Evolutionary conservation across 345 rosid genomes (phyloP).

Genomic region (Camelina hispida): DNA sequence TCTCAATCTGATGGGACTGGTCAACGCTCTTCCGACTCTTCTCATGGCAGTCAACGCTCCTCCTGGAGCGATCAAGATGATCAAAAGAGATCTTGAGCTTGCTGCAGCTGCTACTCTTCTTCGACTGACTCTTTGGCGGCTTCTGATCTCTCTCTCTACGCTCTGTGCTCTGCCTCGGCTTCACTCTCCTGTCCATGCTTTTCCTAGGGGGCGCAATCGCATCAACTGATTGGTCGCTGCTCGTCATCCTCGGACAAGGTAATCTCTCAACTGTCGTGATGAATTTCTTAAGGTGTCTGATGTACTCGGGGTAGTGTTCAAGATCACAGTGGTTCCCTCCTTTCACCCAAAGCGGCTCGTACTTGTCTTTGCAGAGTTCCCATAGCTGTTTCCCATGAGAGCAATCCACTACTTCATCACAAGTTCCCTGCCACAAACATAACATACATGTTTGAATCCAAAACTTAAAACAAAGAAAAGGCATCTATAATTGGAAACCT

Average conservation of each 20-base stretch:
- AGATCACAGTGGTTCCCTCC: slow-evolving; percentile 94
- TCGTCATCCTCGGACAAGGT: slow-evolving; percentile 54
- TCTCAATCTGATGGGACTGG: slow-evolving; percentile 59
- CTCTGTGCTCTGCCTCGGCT: slow-evolving; percentile 87
- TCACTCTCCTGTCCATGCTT: slow-evolving; percentile 85
- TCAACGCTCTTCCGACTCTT: slow-evolving; percentile 81
- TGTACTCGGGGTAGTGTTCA: slow-evolving; percentile 86
- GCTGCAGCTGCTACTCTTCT: slow-evolving; percentile 45
- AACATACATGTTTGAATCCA: not conserved
- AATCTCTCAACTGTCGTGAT: slow-evolving; percentile 81
- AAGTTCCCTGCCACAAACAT: slow-evolving; percentile 66
- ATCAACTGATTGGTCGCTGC: slow-evolving; percentile 51
- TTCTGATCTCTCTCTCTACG: slow-evolving; percentile 38
- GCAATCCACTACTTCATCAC: slow-evolving; percentile 93
- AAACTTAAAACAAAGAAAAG: not conserved
- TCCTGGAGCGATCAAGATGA: slow-evolving; percentile 77
- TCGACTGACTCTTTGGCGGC: slow-evolving; percentile 56
- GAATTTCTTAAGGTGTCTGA: slow-evolving; percentile 92
- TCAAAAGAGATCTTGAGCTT: slow-evolving; percentile 67
- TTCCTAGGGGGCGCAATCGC: slow-evolving; percentile 64
- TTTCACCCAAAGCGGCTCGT: slow-evolving; percentile 93
- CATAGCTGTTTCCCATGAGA: slow-evolving; percentile 96
- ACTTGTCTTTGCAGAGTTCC: slow-evolving; percentile 92
- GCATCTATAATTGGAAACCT: not conserved
- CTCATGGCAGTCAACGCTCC: slow-evolving; percentile 92